A percentile compares a stretch with the other conserved stretches of the same genome.
Evolutionary conservation across 306 rosid species (phyloP).

Genomic region (Citrullus colocynthis): DNA sequence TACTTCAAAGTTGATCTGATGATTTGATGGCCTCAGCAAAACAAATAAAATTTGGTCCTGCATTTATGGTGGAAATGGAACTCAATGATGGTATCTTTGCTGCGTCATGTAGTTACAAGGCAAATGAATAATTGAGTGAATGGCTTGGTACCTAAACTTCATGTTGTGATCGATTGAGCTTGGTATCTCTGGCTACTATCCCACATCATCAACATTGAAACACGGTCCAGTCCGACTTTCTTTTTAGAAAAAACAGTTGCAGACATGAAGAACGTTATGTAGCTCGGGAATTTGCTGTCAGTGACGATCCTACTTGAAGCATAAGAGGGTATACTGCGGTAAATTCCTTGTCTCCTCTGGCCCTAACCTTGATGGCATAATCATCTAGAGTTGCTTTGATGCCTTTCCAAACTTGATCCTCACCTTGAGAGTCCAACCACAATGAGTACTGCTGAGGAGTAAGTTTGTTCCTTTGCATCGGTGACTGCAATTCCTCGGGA

Average conservation of each 20-base stretch:
- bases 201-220: background rate
- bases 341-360: slow-evolving; percentile 91
- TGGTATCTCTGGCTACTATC: background rate
- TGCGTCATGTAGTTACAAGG: background rate
- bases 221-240: background rate
- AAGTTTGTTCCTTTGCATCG: slow-evolving; percentile 79
- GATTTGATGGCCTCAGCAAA: background rate
- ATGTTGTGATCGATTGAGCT: background rate
- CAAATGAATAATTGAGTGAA: background rate
- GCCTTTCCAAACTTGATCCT: slow-evolving; percentile 96
- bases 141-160: slow-evolving; percentile 5
- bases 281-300: slow-evolving; percentile 34
- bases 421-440: slow-evolving; percentile 98
- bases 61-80: background rate
- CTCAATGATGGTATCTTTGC: background rate
- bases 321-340: slow-evolving; percentile 91
- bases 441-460: slow-evolving; percentile 79
- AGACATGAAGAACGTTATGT: slow-evolving; percentile 33
- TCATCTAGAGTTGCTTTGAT: slow-evolving; percentile 86
- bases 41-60: background rate
- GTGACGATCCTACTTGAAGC: slow-evolving; percentile 74
- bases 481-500: slow-evolving; percentile 84
- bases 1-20: background rate
- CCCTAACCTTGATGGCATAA: slow-evolving; percentile 66
- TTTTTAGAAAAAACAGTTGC: background rate